Evolutionary conservation across 148 eudicot species (phyloP).

Genomic region (Rhododendron henanense): DNA sequence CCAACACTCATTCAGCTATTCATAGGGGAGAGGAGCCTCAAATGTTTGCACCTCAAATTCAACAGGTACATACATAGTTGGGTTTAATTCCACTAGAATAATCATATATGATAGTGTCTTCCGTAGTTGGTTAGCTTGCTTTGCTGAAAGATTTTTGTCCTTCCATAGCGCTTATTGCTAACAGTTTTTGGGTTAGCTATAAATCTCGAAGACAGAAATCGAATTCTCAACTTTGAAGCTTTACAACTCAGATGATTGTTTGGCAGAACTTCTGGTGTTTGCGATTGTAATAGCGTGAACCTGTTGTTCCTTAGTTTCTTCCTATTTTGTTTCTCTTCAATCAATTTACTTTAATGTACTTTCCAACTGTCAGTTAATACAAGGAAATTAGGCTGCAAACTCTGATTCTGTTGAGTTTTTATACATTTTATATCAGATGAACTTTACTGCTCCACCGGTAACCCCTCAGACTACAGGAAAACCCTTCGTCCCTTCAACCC

Average conservation of each 20-base stretch:
- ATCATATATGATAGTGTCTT: no score
- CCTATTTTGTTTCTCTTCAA: no score
- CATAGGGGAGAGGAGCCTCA: no score
- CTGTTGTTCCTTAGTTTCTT: not conserved
- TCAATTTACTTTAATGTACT: not conserved
- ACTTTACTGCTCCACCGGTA: slow-evolving; percentile 51
- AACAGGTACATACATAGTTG: no score
- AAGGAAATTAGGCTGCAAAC: not conserved
- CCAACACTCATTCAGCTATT: no score
- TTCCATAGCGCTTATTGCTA: no score
- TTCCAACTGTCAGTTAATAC: not conserved
- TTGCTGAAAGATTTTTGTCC: no score
- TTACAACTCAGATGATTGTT: no score
- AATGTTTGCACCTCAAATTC: no score
- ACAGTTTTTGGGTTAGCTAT: not conserved
- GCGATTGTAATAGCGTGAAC: not conserved
- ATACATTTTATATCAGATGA: slow-evolving; percentile 31
- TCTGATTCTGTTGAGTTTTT: not conserved
- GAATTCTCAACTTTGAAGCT: not conserved
- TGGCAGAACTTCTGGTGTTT: not conserved
- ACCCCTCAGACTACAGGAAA: slow-evolving; percentile 64
- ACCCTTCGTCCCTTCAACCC: slow-evolving; percentile 60
- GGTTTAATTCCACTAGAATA: no score
- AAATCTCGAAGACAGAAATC: not conserved
- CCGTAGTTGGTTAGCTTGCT: no score